Evolutionary conservation across 2,329 filamentous ascomycete genomes (phyloP).

Genomic region (Tolypocladium album): DNA sequence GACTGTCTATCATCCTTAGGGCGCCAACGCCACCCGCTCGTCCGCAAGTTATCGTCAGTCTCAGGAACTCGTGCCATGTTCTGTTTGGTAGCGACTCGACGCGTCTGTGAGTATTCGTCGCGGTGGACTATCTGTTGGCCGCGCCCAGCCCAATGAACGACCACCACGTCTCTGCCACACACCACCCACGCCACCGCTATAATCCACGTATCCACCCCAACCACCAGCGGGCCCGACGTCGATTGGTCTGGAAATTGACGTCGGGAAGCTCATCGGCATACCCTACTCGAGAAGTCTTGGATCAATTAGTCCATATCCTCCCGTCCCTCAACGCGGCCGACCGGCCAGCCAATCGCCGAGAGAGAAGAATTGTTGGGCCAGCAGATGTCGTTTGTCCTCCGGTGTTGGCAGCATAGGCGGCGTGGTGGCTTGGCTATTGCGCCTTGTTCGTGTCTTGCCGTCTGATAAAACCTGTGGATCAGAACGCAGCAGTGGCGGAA

Average conservation of each 20-base stretch:
- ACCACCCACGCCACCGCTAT: constrained; percentile 14
- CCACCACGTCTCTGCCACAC: constrained; percentile 24
- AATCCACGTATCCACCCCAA: constrained; percentile 5
- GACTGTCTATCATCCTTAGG: neutral
- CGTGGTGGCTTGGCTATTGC: neutral
- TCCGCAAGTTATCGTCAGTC: constrained; percentile 2
- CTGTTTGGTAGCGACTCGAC: neutral
- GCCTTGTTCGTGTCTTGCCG: neutral
- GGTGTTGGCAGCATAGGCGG: neutral
- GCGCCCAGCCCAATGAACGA: constrained; percentile 20
- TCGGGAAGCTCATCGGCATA: constrained; percentile 4
- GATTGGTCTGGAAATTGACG: constrained; percentile 6
- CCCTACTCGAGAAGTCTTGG: neutral
- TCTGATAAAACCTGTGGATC: neutral
- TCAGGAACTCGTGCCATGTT: neutral
- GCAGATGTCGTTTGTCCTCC: neutral
- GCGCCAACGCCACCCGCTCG: neutral
- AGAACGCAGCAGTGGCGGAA: neutral
- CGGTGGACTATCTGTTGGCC: neutral
- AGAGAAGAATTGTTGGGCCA: neutral
- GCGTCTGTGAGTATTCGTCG: neutral
- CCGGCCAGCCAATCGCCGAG: neutral
- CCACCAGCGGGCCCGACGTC: constrained; percentile 5
- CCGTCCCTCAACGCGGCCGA: neutral
- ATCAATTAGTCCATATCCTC: neutral